phyloP scores from a whole-genome alignment of 139 green algal species.

The Chlorella sp. region DNA sequence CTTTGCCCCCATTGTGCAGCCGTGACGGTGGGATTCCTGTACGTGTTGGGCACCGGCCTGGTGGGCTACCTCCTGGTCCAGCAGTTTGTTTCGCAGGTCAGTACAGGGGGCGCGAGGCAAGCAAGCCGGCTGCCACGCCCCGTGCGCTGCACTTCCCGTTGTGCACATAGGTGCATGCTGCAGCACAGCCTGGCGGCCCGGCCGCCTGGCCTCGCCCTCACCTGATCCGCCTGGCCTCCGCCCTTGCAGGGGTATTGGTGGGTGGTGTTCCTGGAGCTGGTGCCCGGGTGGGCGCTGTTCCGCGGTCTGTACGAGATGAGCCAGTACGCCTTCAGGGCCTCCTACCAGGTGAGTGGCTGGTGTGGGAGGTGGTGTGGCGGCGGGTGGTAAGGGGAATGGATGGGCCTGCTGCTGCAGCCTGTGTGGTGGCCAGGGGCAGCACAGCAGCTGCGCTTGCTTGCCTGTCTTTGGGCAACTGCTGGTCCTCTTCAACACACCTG shows the following conservation, averaged over 20 bases:
- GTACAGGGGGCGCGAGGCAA: background rate
- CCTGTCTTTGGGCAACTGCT: no score
- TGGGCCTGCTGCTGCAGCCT: background rate
- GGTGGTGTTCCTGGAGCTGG: slow-evolving; percentile 74
- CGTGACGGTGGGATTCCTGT: slow-evolving; percentile 79
- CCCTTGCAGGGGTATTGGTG: background rate
- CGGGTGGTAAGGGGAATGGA: background rate
- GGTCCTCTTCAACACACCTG: background rate
- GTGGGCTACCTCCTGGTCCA: slow-evolving; percentile 51
- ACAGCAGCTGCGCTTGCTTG: no score
- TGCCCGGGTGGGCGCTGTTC: slow-evolving; percentile 88
- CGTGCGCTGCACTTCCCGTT: no score
- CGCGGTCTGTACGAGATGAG: slow-evolving; percentile 78
- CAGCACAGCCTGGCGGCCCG: no score
- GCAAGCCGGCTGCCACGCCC: no score
- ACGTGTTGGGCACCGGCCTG: slow-evolving; percentile 79
- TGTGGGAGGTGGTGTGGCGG: no score
- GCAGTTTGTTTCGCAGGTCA: slow-evolving; percentile 37
- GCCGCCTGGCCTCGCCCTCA: no score
- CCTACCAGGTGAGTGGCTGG: slow-evolving; percentile 77
- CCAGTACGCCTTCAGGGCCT: slow-evolving; percentile 77
- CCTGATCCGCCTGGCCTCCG: background rate
- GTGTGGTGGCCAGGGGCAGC: no score
- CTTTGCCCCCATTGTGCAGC: background rate
- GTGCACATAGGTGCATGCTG: no score